Conservation (phyloP, 139 green algal genomes). For the Auxenochlorella protothecoides region DNA sequence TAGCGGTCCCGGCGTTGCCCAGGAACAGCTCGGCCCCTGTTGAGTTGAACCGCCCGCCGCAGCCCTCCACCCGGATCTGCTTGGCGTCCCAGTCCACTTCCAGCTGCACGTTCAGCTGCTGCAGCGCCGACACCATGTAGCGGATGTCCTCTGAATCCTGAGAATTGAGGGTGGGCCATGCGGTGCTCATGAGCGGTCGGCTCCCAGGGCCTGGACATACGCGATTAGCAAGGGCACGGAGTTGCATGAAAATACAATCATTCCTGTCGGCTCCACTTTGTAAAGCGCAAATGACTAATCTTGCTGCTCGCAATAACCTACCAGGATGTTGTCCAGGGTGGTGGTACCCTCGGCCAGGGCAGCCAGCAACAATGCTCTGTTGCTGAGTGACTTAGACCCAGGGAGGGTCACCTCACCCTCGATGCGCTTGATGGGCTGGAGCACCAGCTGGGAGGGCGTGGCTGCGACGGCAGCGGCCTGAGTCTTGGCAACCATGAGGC, state of each 20-base stretch:
- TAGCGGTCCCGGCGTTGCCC: slow-evolving; percentile 96
- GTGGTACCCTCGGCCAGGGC: slow-evolving; percentile 82
- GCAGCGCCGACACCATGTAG: slow-evolving; percentile 87
- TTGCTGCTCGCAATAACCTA: slow-evolving; percentile 23
- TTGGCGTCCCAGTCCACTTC: slow-evolving; percentile 65
- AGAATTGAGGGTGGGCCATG: too few species aligned
- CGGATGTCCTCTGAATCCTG: slow-evolving; percentile 92
- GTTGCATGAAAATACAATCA: too few species aligned
- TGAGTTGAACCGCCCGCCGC: slow-evolving; percentile 68
- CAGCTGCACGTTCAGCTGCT: slow-evolving; percentile 74
- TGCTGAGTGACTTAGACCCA: slow-evolving; percentile 95
- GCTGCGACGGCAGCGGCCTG: slow-evolving; percentile 9
- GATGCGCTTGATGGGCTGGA: slow-evolving; percentile 42
- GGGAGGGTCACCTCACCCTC: slow-evolving; percentile 59
- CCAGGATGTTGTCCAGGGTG: slow-evolving; percentile 86
- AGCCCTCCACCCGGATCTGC: slow-evolving; percentile 67
- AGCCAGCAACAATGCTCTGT: slow-evolving; percentile 90
- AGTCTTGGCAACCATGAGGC: background rate
- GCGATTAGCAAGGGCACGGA: too few species aligned
- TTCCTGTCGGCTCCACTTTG: too few species aligned
- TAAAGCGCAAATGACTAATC: too few species aligned
- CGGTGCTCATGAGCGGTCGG: too few species aligned
- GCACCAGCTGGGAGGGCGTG: slow-evolving; percentile 22
- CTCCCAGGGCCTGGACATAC: too few species aligned
- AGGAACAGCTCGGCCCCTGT: slow-evolving; percentile 74